phyloP scores from a whole-genome alignment of 1,284 basidiomycete genomes.

The Trichosporon coremiiforme region DNA sequence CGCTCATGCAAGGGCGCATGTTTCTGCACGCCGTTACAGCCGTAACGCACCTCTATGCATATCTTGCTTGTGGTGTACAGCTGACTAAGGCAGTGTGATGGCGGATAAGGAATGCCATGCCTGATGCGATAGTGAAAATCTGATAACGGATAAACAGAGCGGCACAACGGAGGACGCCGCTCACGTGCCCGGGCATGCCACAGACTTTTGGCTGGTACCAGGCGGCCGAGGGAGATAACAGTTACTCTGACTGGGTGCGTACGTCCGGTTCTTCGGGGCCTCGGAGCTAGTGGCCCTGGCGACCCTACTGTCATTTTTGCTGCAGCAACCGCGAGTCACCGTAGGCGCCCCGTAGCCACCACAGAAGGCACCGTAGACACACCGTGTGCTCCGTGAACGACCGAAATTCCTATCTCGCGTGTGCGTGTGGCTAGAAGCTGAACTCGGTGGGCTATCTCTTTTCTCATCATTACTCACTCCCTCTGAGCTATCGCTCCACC shows the following conservation, averaged over 20 bases:
- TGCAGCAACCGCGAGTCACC: neutral
- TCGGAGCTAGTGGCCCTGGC: neutral
- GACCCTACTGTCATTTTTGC: conserved; percentile 2
- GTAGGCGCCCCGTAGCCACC: neutral
- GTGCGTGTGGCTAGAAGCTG: neutral
- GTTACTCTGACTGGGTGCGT: neutral
- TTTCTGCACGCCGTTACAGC: neutral
- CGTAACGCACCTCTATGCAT: neutral
- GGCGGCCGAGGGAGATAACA: conserved; percentile 10
- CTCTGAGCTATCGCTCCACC: conserved; percentile 3
- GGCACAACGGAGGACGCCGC: neutral
- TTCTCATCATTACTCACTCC: neutral
- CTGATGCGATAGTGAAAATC: conserved; percentile 3
- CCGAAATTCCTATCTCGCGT: conserved; percentile 5
- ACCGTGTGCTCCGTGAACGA: neutral
- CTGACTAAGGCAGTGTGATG: neutral
- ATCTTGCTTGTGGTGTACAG: neutral
- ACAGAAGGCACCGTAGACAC: neutral
- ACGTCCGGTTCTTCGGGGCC: neutral
- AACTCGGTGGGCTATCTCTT: neutral
- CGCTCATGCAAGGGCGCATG: neutral
- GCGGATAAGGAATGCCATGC: neutral
- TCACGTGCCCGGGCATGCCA: neutral
- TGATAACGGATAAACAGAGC: neutral
- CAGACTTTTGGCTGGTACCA: neutral